Evolutionary conservation across 768 basidiomycete species (phyloP).

Genomic region (Suillus subaureus): DNA sequence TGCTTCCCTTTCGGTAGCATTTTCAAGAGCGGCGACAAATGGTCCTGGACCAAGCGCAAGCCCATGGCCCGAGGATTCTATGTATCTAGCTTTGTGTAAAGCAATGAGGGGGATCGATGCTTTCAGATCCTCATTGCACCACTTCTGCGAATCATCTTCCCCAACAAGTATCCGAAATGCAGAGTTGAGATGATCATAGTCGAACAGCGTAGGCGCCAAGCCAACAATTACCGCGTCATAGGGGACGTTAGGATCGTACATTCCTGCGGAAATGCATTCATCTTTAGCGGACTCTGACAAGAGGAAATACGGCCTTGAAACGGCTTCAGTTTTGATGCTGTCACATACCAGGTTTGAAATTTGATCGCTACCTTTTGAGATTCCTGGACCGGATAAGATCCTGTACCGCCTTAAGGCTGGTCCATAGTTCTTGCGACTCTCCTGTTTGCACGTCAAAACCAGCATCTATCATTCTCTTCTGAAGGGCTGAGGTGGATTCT

Average conservation of each 20-base stretch:
- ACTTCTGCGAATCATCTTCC: slow-evolving; percentile 31
- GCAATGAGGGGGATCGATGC: slow-evolving; percentile 48
- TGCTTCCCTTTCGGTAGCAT: slow-evolving; percentile 49
- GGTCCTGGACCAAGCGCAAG: slow-evolving; percentile 73
- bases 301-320: slow-evolving; percentile 54
- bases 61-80: slow-evolving; percentile 46
- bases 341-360: background rate
- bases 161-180: slow-evolving; percentile 66
- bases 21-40: slow-evolving; percentile 65
- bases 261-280: slow-evolving; percentile 37
- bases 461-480: slow-evolving; percentile 44
- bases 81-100: slow-evolving; percentile 59
- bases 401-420: slow-evolving; percentile 63
- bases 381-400: slow-evolving; percentile 42
- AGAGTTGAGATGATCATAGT: slow-evolving; percentile 58
- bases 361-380: slow-evolving; percentile 40
- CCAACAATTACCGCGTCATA: slow-evolving; percentile 70
- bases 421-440: slow-evolving; percentile 53
- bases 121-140: background rate
- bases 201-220: slow-evolving; percentile 51
- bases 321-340: background rate
- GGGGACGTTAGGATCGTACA: slow-evolving; percentile 18
- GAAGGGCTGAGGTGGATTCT: slow-evolving; percentile 51
- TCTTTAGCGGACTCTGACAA: slow-evolving; percentile 51
- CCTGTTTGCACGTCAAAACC: slow-evolving; percentile 46